Evolutionary conservation across 352 stramenopile genomes (phyloP), one percentile per base, ranked within the genome.

Genomic region (Phytophthora fragariae): DNA sequence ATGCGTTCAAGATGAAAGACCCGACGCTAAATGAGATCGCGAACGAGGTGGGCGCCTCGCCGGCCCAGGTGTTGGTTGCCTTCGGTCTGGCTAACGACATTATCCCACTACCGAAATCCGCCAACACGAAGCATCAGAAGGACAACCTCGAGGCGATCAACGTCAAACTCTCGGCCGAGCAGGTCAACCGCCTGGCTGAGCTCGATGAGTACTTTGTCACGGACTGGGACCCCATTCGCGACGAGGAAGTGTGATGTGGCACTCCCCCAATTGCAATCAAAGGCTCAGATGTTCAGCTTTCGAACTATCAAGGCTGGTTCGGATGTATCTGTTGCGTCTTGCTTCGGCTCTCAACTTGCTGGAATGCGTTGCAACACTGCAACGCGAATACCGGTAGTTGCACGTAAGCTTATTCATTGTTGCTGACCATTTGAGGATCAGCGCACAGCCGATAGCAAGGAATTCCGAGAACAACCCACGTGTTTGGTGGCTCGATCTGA

Each of bases 101-200:
- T 21, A 75, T 92, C 14, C 76, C 88, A 46, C 70, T 94, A 5
- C 85, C 84, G 9, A 93, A 92, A 67, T 91, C 85, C 12, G 80
- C 84, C 15, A 75, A 84, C 7, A 33, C 66, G 4, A 58, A 64
- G n/a, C 85, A 78, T n/a, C 73, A 89, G 57, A 73, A 84, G 59
- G 72, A 89, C 35, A 94, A 94, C 62, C 57, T 91, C 2, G 76
- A 82, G 19, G 74, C 74, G 0, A 70, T 70, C 29, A 76, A 80
- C 24, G 50, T 92, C 10, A 56, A 74, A 37, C 64, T 93, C 5
- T 79, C 57, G 0, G 17, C 49, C 1, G 74, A 58, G 19, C 79
- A 91, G 33, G 24, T 92, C 3, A 57, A 55, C 21, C 65, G 41
- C n/a, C 67, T 92, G 0, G 72, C 84, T 17, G 73, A 65, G 3